A percentile compares a stretch with the other conserved stretches of the same genome.
Conservation (phyloP, 129 eudicot species). For the Arctium minus region DNA sequence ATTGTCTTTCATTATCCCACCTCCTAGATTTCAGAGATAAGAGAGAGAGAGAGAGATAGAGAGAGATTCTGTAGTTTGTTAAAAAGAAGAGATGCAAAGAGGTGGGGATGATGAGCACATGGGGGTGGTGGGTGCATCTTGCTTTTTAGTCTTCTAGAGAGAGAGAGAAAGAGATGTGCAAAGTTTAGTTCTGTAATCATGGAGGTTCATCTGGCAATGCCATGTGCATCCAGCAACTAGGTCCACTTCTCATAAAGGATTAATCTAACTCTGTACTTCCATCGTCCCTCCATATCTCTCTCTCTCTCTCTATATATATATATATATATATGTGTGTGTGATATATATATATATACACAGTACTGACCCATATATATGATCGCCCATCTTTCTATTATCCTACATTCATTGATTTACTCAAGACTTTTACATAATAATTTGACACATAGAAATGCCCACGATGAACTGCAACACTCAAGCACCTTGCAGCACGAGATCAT, state of each 20-base stretch:
- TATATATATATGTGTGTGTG: constrained; percentile 11
- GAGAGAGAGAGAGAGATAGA: background rate
- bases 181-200: constrained; percentile 60
- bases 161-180: constrained; percentile 29
- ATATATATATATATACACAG: background rate
- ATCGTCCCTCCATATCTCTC: constrained; percentile 26
- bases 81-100: constrained; percentile 22
- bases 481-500: constrained; percentile 64
- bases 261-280: constrained; percentile 54
- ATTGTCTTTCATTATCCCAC: constrained; percentile 39
- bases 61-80: constrained; percentile 19
- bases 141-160: constrained; percentile 24
- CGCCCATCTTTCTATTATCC: constrained; percentile 16
- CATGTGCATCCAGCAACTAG: constrained; percentile 72
- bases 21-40: constrained; percentile 28
- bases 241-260: constrained; percentile 56
- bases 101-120: constrained; percentile 35
- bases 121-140: constrained; percentile 22
- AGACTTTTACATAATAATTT: background rate
- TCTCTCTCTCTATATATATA: constrained; percentile 14
- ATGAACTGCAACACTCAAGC: constrained; percentile 44
- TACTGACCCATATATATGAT: constrained; percentile 3
- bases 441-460: constrained; percentile 18
- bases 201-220: constrained; percentile 60
- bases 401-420: constrained; percentile 10